Conservation (phyloP, 1,284 basidiomycete genomes). For the Cryptococcus jaspeensis region DNA sequence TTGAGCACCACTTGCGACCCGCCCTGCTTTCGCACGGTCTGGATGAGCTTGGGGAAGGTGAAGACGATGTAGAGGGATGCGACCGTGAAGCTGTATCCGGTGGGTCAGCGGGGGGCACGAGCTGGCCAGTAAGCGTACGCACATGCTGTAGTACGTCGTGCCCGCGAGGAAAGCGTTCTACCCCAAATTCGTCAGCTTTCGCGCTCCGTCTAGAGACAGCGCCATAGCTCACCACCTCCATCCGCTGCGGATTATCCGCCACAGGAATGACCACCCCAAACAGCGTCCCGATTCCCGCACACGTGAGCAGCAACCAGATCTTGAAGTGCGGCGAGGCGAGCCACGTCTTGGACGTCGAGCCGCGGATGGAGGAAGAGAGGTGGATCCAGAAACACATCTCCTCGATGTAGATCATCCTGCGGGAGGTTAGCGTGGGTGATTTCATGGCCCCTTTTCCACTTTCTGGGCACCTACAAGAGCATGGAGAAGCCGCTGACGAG, state of each 20-base stretch:
- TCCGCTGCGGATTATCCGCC: not conserved
- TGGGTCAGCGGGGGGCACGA: too few species aligned
- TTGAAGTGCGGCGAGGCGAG: conserved; percentile 11
- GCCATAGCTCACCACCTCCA: not conserved
- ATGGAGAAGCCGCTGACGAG: conserved; percentile 7
- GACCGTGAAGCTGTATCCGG: conserved; percentile 12
- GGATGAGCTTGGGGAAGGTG: conserved; percentile 7
- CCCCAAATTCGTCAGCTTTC: not conserved
- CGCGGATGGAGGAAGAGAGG: conserved; percentile 9
- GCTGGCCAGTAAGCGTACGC: too few species aligned
- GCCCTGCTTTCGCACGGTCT: conserved; percentile 10
- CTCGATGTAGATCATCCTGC: not conserved
- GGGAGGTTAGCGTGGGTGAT: too few species aligned
- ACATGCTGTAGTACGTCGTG: conserved; percentile 3
- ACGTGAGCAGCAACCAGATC: conserved; percentile 1
- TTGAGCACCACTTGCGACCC: conserved; percentile 13
- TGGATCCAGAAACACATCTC: conserved; percentile 16
- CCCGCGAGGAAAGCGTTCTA: conserved; percentile 7
- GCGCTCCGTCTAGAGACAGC: not conserved
- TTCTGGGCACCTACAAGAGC: too few species aligned
- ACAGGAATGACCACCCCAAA: not conserved
- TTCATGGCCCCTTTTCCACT: too few species aligned
- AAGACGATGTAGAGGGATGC: conserved; percentile 12
- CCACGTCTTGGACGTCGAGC: conserved; percentile 7
- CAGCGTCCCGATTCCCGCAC: not conserved